Base-by-base conservation (phyloP, 176 grass and related monocot species). In the Cenchrus americanus region DNA sequence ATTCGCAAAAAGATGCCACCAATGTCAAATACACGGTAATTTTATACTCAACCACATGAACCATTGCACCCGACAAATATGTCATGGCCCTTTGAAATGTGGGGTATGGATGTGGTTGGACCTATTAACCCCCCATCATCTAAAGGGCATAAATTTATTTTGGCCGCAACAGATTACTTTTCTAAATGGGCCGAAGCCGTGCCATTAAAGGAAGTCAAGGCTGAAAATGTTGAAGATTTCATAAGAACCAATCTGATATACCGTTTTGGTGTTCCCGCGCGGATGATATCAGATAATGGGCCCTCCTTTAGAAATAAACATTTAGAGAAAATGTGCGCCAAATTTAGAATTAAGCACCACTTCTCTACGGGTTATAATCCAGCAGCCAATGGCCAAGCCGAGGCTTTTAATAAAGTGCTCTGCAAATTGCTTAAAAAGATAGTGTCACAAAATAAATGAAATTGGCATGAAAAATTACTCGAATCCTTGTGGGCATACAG, bases 401-500 rank as follows among this genome's bases (percentile, higher is more conserved):
- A 79, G 8, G 61, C 61, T 1, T 79, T 79, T 12, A 65, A 66
- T 2, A 66, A 66, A 51, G 63, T 63, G 5, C 10, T 66, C 0
- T 79, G 43, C 5, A 65, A 79, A 14, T n/a, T 79, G 5, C 21
- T 66, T 8, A 79, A 79, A 6, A 79, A 66, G 1, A 4, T 69
- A 0, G 40, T 69, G 1, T 44, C 10, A 1, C 66, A 69, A 46
- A 69, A 44, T 13, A 69, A 66, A 10, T 0, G 44, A 7, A 4
- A 61, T 0, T 79, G 60, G 76, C 76, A 79, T 51, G 43, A 65
- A 21, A 79, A 76, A 3, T 6, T 76, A 0, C 37, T 76, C 1
- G 74, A 76, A 5, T 21, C 74, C 0, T 43, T 76, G 26, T 76
- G 74, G 74, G 74, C 74, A 3, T 58, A 75, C 27, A 40, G 73